A percentile compares a stretch with the other conserved stretches of the same genome.
Evolutionary conservation across 768 basidiomycete genomes (phyloP).

Genomic region (Panaeolus papilionaceus): DNA sequence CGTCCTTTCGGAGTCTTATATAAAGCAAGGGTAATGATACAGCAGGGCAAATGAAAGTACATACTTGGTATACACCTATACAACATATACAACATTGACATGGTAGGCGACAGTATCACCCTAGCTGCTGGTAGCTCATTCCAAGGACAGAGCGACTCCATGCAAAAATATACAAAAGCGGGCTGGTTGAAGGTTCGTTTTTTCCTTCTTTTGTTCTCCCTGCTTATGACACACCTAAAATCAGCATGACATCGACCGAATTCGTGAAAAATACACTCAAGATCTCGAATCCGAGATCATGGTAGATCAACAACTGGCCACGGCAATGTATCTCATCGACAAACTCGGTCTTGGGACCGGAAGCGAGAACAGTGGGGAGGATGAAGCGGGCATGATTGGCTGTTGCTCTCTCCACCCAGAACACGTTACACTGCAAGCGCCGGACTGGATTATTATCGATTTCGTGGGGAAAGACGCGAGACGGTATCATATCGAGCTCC

Average conservation of each 20-base stretch:
- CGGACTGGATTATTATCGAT: constrained; percentile 91
- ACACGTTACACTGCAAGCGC: constrained; percentile 91
- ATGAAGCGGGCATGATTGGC: constrained; percentile 98
- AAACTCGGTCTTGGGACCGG: constrained; percentile 96
- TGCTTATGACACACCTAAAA: background rate
- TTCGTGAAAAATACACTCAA: constrained; percentile 85
- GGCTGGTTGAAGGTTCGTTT: constrained; percentile 86
- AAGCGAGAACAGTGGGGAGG: constrained; percentile 95
- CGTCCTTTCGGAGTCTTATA: no score
- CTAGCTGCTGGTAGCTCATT: constrained; percentile 95
- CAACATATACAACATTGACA: no score
- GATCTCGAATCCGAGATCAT: constrained; percentile 92
- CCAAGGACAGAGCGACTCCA: constrained; percentile 94
- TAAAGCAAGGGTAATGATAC: no score
- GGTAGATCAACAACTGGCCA: constrained; percentile 94
- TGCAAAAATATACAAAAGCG: constrained; percentile 97
- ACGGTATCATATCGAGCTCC: constrained; percentile 91
- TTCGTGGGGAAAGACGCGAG: constrained; percentile 99
- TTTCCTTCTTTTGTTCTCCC: background rate
- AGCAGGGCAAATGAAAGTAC: no score
- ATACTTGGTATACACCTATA: no score
- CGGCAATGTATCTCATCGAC: constrained; percentile 99
- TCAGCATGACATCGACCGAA: constrained; percentile 89
- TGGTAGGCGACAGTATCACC: constrained; percentile 61
- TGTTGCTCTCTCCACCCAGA: constrained; percentile 98